Conservation (phyloP, 148 eudicot genomes). For the Linanthus parryae region DNA sequence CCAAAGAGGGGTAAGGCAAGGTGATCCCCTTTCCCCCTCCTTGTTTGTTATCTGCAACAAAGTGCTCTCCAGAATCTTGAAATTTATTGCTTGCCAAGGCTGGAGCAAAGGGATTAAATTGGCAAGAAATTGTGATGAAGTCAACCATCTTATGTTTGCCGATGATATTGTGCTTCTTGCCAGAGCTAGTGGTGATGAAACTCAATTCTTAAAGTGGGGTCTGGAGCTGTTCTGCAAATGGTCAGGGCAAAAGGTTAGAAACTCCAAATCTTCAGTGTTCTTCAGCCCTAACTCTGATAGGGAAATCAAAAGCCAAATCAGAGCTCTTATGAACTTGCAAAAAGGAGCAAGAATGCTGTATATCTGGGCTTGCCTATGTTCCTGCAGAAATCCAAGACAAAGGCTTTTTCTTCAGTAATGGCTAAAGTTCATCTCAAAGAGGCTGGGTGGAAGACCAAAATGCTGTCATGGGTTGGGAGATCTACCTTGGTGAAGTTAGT, state of each 20-base stretch:
- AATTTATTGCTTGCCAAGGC: too few species aligned
- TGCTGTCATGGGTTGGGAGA: neutral
- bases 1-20: too few species aligned
- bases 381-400: too few species aligned
- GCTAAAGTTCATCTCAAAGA: neutral
- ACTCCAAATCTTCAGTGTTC: neutral
- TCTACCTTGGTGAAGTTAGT: neutral
- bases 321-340: neutral
- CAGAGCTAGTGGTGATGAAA: neutral
- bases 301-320: neutral
- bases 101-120: neutral
- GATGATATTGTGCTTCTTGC: neutral
- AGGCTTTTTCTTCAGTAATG: neutral
- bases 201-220: neutral
- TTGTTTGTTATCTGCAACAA: too few species aligned
- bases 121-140: neutral
- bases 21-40: too few species aligned
- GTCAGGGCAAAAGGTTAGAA: neutral
- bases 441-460: neutral
- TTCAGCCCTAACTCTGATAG: neutral
- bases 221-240: neutral
- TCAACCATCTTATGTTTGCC: neutral
- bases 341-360: neutral
- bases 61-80: too few species aligned
- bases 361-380: neutral